Conservation (phyloP, 768 basidiomycete genomes). For the Auricularia sp. region DNA sequence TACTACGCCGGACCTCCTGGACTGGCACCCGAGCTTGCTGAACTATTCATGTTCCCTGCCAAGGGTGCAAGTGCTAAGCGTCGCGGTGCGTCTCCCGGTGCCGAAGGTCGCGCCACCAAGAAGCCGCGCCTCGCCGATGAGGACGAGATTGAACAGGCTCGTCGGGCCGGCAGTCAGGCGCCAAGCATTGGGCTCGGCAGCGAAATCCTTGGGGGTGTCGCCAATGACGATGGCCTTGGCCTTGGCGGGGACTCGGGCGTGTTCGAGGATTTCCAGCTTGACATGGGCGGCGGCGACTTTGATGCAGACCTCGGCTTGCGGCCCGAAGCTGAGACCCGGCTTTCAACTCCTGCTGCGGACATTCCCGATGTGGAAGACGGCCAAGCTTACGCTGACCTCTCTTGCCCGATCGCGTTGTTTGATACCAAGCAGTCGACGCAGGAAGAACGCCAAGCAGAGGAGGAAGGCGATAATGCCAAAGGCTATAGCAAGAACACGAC, state of each 20-base stretch:
- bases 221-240: conserved; percentile 29
- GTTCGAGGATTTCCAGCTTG: conserved; percentile 66
- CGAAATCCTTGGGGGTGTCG: conserved; percentile 41
- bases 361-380: conserved; percentile 43
- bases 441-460: conserved; percentile 31
- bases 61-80: conserved; percentile 45
- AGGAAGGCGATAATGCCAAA: conserved; percentile 29
- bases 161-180: conserved; percentile 56
- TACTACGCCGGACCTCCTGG: conserved; percentile 78
- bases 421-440: conserved; percentile 53
- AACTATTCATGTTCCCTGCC: conserved; percentile 61
- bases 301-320: conserved; percentile 17
- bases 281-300: conserved; percentile 40
- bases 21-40: conserved; percentile 67
- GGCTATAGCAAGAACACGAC: conserved; percentile 86
- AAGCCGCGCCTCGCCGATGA: conserved; percentile 42
- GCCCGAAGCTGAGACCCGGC: conserved; percentile 20
- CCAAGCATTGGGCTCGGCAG: conserved; percentile 51
- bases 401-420: conserved; percentile 75
- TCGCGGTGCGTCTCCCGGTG: conserved; percentile 46
- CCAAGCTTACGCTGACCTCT: conserved; percentile 56
- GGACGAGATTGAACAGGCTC: conserved; percentile 62
- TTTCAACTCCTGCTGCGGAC: conserved; percentile 60
- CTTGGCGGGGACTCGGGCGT: conserved; percentile 46
- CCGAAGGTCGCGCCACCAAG: conserved; percentile 45